Conservation (phyloP, 1,139 yeast species). For the Candida sp. region DNA sequence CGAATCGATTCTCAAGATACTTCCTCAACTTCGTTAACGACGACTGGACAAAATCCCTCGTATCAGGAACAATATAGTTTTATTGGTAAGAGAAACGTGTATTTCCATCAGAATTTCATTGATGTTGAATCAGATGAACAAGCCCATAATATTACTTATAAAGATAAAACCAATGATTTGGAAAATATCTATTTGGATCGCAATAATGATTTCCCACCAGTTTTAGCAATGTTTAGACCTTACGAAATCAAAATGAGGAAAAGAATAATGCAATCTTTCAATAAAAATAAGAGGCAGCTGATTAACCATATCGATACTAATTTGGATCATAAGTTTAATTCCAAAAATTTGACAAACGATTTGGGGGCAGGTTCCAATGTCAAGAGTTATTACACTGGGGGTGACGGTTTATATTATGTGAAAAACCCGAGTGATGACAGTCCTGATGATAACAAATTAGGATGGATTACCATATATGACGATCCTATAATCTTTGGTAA, state of each 20-base stretch:
- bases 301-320: constrained; percentile 3
- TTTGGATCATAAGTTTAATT: constrained; percentile 4
- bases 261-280: constrained; percentile 27
- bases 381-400: constrained; percentile 40
- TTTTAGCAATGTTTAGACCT: constrained; percentile 52
- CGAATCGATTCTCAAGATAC: background rate
- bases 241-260: constrained; percentile 44
- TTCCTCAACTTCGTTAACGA: background rate
- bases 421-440: constrained; percentile 53
- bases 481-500: constrained; percentile 23
- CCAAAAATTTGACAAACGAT: constrained; percentile 16
- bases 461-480: constrained; percentile 64
- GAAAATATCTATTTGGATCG: constrained; percentile 3
- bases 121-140: constrained; percentile 5
- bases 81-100: constrained; percentile 23
- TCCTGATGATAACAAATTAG: constrained; percentile 56
- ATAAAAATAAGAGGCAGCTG: constrained; percentile 11
- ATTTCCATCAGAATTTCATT: constrained; percentile 28
- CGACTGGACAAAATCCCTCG: background rate
- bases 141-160: background rate
- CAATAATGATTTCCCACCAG: constrained; percentile 27
- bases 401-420: constrained; percentile 52
- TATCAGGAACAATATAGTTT: constrained; percentile 7
- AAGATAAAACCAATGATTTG: background rate
- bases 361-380: constrained; percentile 28